Base-by-base conservation (phyloP, 2,329 filamentous ascomycete species). In the Verticillium nonalfalfae region DNA sequence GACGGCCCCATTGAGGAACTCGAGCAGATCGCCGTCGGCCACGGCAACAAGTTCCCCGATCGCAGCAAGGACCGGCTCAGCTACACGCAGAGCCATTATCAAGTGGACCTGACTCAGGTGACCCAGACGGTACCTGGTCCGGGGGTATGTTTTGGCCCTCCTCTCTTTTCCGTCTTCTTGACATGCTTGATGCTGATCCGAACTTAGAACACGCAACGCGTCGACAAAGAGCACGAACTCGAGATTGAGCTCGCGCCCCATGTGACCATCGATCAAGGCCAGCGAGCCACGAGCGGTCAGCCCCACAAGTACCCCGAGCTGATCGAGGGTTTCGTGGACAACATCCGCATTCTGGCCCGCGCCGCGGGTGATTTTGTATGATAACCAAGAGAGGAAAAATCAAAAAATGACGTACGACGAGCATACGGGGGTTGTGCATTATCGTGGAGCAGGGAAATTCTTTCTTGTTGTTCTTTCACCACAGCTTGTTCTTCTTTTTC, bases 81-180 rank as follows among this genome's bases (percentile, higher is more conserved):
- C 71, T 99, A 99, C 76, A 88, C 83, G 10, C 96, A 98, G 72
- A 83, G 93, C 50, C 87, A 86, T 60, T 97, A 96, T 72, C 91
- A 95, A 72, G 84, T 99, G 67, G 95, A 99, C 75, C 79, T 99
- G 58, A 99, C 95, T 0, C 93, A 97, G 73, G 95, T 99, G 52
- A 90, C 87, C 11, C 82, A 81, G 58, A 70, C 70, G 6, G 66
- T 68, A 35, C 66, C 68, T 33, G 74, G 71, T 7, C 71, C 72
- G 59, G 74, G 73, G 4, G 78, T 80, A 72, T 64, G 77, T 73
- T 35, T 7, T 7, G 35, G 4, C 35, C 36, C 13, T 26, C 35
- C 6, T 31, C 36, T 18, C 13, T 13, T 33, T 1, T 56, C 39
- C 11, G 45, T 13, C 34, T 40, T 14, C 50, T 7, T 11, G 35